Base-by-base conservation (phyloP, 2,329 filamentous ascomycete species). In the Ceratocystis cacaofunesta region DNA sequence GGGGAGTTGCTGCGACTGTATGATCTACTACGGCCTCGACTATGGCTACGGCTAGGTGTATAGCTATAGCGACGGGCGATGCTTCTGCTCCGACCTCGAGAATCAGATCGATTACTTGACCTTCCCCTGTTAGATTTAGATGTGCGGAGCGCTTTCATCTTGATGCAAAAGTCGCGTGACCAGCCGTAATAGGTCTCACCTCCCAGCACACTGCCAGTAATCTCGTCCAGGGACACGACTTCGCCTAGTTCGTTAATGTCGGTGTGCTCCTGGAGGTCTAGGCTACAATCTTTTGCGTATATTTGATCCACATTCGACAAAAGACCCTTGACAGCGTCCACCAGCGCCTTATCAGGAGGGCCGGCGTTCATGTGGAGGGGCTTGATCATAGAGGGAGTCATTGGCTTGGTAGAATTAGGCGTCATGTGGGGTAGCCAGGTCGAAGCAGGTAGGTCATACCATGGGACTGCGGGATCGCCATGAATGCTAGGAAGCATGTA, bases 121-220 rank as follows among this genome's bases (percentile, higher is more conserved):
- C 77, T 57, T 72, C 76, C 32, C 72, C 75, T 46, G 81, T 78
- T 62, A 78, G 76, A 74, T n/a, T 25, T 17, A 32, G 25, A 25
- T 36, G 8, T n/a, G 52, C 52, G 52, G 7, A 25, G 52, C 32
- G 44, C 46, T 57, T 87, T 90, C 87, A 94, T 94, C 71, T 87
- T 88, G 69, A 89, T 80, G 72, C 89, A 95, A 70, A 95, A 94
- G 0, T 78, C 78, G 48, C 83, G 81, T 4, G 90, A 92, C 91
- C 91, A 95, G 68, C 90, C 91, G 72, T 95, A 95, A 73, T 95
- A 95, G 0, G 88, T 89, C 68, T 89, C 85, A 1, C 85, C 86
- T 5, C 80, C 79, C 5, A 85, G 72, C 1, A 86, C 75, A 2
- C 87, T 83, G 0, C 85, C 85, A 0, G 83, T 87, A n/a, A 83